Evolutionary conservation across 768 basidiomycete genomes (phyloP), one percentile per base, ranked within the genome.

Genomic region (Megacollybia marginata): DNA sequence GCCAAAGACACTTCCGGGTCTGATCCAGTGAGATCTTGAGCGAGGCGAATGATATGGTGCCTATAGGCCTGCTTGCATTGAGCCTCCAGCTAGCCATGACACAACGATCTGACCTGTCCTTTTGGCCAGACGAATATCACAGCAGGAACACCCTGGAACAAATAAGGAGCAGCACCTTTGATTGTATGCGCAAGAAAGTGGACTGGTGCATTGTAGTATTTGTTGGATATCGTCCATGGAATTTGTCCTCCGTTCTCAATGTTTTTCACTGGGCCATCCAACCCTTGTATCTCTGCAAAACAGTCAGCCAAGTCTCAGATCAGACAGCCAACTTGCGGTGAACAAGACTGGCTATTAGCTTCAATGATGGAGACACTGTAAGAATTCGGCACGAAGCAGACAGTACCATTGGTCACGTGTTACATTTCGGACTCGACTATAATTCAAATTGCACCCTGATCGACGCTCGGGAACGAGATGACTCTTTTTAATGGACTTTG

Each of bases 171-270:
- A 52, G 78, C 69, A 10, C 72, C 69, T 31, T 69, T 65, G 48
- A 80, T 61, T 15, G 73, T 67, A 48, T 74, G 73, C 10, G 73
- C 67, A 33, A 79, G 67, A 59, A 92, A 90, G 52, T 82, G 79
- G 7, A 92, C 84, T 51, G 76, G 70, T 1, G 89, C 90, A 12
- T 78, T 78, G 67, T 92, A 92, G 65, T 92, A 92, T 62, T 79
- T 83, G 69, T 91, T 91, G 47, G 67, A 65, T 53, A 91, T 85
- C 38, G 78, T 85, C 88, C 87, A 91, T 9, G 84, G 82, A 32
- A 87, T 65, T 33, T 55, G 66, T 28, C 20, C 49, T 55, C 60
- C 9, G 57, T 59, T 40, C 38, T 40, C 38, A 4, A 40, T 40
- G 8, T 2, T 40, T 40, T 40, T 40, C 8, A 8, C 13, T 18